Base-by-base conservation (phyloP, 352 stramenopile genomes). In the Globisporangium spiculum region DNA sequence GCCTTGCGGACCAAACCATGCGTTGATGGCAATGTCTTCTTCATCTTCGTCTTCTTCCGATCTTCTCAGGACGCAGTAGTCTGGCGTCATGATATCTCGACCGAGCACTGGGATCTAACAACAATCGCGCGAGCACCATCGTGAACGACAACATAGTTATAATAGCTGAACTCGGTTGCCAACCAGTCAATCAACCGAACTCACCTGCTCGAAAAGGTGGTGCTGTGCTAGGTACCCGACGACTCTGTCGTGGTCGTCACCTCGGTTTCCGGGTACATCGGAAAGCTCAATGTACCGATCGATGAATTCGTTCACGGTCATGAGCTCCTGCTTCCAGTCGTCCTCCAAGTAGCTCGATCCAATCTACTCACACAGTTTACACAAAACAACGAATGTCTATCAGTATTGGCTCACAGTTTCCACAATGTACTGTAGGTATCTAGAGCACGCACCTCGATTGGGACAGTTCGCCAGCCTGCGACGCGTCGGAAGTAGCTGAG, bases 141-240 rank as follows among this genome's bases (percentile, higher is more conserved):
- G 10, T 62, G 0, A 61, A 7, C 26, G 2, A 32, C 44, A 18
- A 53, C 8, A 34, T 5, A 27, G 27, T 32, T 32, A 32, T 32
- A 32, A 32, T 27, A 10, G 41, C 22, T n/a, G 4, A 48, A 1
- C 38, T 48, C 16, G 16, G 18, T 20, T n/a, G 41, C 41, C 41
- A n/a, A 48, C 16, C 12, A 46, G 38, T 12, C 41, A 48, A n/a
- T 53, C 26, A 30, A 7, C 3, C 27, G 27, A 36, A 12, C 27
- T n/a, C 60, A 92, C 86, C 82, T 97, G 90, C 14, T 97, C 91
- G 71, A 97, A 97, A 34, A 97, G 83, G 62, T 91, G 79, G 50
- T 97, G 89, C 71, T 97, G 91, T 0, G 91, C 91, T 44, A 97
- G 69, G 63, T 97, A 97, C 4, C 84, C 90, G 4, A 84, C 61